Percentiles rank a stretch among this genome's conserved stretches.
phyloP scores from a whole-genome alignment of 345 rosid species.

The Hirschfeldia incana region DNA sequence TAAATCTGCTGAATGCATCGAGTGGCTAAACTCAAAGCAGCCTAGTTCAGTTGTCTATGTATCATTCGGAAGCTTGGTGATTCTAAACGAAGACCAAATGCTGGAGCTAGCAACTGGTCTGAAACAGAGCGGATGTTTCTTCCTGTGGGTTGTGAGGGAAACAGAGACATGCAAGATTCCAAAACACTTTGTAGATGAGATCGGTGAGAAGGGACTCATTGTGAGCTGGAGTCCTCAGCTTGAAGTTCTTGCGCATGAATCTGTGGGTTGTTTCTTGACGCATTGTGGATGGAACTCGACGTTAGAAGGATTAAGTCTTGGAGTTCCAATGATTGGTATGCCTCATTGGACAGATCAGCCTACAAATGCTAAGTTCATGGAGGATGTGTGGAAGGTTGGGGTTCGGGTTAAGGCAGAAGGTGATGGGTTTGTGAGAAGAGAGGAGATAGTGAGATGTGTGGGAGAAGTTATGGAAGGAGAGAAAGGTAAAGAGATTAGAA shows the following conservation, averaged over 20 bases:
- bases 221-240: slow-evolving; percentile 61
- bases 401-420: slow-evolving; percentile 37
- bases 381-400: slow-evolving; percentile 53
- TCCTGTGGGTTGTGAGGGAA: slow-evolving; percentile 64
- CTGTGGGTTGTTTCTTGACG: slow-evolving; percentile 51
- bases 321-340: slow-evolving; percentile 47
- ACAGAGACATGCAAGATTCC: slow-evolving; percentile 50
- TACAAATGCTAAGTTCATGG: slow-evolving; percentile 42
- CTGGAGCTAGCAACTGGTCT: slow-evolving; percentile 51
- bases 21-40: slow-evolving; percentile 55
- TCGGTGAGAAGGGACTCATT: slow-evolving; percentile 43
- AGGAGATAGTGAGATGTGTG: slow-evolving; percentile 50
- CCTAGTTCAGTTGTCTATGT: slow-evolving; percentile 50
- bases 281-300: slow-evolving; percentile 61
- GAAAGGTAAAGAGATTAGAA: slow-evolving; percentile 41
- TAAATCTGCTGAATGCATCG: slow-evolving; percentile 32
- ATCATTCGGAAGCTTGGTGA: slow-evolving; percentile 61
- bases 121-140: slow-evolving; percentile 34
- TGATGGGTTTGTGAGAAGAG: slow-evolving; percentile 40
- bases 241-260: slow-evolving; percentile 47
- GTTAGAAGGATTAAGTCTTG: slow-evolving; percentile 33
- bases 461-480: slow-evolving; percentile 59
- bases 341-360: slow-evolving; percentile 46
- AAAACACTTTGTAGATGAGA: slow-evolving; percentile 27
- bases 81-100: slow-evolving; percentile 49